Evolutionary conservation across 2,329 filamentous ascomycete species (phyloP).

Genomic region (Apiospora phragmitis): DNA sequence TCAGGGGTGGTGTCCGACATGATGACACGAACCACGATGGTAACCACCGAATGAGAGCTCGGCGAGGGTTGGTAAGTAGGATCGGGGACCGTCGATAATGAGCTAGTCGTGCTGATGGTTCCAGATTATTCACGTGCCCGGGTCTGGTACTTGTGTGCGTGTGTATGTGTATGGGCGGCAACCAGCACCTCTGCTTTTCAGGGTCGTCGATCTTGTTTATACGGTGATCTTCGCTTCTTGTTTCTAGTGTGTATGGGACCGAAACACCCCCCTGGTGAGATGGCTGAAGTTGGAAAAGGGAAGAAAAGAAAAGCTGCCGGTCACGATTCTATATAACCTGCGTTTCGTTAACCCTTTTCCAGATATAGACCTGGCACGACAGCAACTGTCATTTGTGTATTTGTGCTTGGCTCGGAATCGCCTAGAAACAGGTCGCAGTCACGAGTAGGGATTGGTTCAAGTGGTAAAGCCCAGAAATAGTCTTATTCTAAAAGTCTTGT

Average conservation of each 20-base stretch:
- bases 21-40: not conserved
- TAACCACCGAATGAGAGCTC: not conserved
- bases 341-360: not conserved
- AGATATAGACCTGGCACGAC: not conserved
- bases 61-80: not conserved
- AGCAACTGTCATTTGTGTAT: not conserved
- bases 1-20: not conserved
- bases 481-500: not conserved
- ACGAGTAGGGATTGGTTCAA: not conserved
- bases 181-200: not conserved
- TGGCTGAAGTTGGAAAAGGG: not conserved
- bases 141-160: not conserved
- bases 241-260: not conserved
- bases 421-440: not conserved
- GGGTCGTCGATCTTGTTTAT: constrained; percentile 1
- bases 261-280: not conserved
- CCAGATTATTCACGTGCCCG: not conserved
- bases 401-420: not conserved
- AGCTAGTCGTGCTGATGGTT: not conserved
- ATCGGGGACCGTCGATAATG: not conserved
- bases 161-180: not conserved
- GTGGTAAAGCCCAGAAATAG: not conserved
- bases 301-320: not conserved
- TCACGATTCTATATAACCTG: not conserved
- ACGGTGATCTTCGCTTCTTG: not conserved